These are phyloP conservation scores for Cryphonectria carpinicola DNA, from an alignment of 2,329 filamentous ascomycete species.

Conservation along the genomic window DNA sequence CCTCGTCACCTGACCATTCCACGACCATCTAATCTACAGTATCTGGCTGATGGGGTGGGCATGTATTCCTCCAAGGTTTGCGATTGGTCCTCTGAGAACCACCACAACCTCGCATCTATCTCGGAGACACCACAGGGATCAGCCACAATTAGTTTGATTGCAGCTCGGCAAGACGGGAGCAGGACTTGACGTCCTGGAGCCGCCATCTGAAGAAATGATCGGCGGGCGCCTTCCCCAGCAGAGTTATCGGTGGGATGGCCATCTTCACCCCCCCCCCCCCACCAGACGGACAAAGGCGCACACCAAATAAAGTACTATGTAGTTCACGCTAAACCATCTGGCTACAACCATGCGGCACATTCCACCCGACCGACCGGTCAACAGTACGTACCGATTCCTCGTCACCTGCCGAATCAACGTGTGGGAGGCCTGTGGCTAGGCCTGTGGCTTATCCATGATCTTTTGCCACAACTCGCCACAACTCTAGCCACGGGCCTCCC, in stretches of 20 bases:
- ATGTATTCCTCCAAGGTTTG: background rate
- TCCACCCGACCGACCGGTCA: background rate
- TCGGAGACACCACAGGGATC: background rate
- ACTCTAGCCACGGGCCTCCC: background rate
- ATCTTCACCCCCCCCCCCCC: constrained; percentile 9
- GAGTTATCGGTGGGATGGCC: constrained; percentile 14
- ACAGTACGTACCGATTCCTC: background rate
- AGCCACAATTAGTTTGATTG: background rate
- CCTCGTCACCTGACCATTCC: background rate
- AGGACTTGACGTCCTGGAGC: background rate
- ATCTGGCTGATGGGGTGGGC: background rate
- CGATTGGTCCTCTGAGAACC: background rate
- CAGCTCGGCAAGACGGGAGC: background rate
- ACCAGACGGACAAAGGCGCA: background rate
- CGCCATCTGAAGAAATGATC: background rate
- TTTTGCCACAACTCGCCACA: constrained; percentile 19
- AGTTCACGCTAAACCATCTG: background rate
- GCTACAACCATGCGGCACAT: background rate
- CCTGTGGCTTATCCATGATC: constrained; percentile 25
- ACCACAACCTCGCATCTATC: background rate
- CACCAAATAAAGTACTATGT: background rate
- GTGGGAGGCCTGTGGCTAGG: constrained; percentile 29
- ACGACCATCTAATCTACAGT: background rate
- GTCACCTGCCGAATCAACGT: constrained; percentile 15
- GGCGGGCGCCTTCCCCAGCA: constrained; percentile 12